phyloP scores from a whole-genome alignment of 192 early-diverging fungal genomes.

The Phycomyces blakesleeanus region DNA sequence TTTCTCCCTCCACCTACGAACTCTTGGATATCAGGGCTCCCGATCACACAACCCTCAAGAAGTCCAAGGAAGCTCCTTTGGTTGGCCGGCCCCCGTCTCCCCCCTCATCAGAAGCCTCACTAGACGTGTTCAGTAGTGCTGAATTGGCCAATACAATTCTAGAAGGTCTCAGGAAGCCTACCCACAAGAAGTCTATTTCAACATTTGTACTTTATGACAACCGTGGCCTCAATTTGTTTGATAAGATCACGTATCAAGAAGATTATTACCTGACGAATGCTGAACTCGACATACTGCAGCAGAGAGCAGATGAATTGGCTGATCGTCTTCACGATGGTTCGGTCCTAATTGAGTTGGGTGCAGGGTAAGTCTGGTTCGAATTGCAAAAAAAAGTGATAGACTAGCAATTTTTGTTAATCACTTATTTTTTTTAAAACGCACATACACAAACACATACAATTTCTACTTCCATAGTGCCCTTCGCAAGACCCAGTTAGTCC shows the following conservation, averaged over 20 bases:
- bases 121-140: slow-evolving; percentile 24
- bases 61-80: too few relatives aligned
- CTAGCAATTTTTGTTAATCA: too few relatives aligned
- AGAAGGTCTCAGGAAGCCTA: slow-evolving; percentile 14
- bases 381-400: not conserved
- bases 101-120: slow-evolving; percentile 9
- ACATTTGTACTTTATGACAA: slow-evolving; percentile 86
- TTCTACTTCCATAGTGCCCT: slow-evolving; percentile 60
- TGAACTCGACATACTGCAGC: slow-evolving; percentile 79
- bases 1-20: too few relatives aligned
- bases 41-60: too few relatives aligned
- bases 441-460: too few relatives aligned
- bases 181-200: slow-evolving; percentile 58
- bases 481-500: slow-evolving; percentile 81
- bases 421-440: too few relatives aligned
- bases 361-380: slow-evolving; percentile 66
- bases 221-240: slow-evolving; percentile 80
- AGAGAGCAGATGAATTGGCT: slow-evolving; percentile 57
- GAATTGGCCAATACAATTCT: slow-evolving; percentile 27
- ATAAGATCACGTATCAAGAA: slow-evolving; percentile 85
- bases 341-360: slow-evolving; percentile 84
- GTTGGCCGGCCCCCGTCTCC: slow-evolving; percentile 15
- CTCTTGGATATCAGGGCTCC: too few relatives aligned
- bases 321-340: slow-evolving; percentile 62
- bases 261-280: slow-evolving; percentile 83